Conservation (phyloP, 306 rosid species). For the Citrullus mucosospermus region DNA sequence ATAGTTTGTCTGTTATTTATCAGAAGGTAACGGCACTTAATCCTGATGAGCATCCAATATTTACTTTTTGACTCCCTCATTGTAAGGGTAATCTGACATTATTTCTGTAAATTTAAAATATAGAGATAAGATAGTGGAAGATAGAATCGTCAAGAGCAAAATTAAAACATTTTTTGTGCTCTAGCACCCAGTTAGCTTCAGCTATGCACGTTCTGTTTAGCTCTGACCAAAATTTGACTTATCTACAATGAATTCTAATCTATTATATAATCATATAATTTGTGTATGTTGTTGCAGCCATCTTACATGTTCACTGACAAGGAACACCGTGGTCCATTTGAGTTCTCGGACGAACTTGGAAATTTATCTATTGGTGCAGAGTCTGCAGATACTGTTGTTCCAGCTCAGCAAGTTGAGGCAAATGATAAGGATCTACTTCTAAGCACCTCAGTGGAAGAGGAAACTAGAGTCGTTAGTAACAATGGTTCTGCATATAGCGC, state of each 20-base stretch:
- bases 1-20: slow-evolving; percentile 90
- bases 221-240: not conserved
- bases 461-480: slow-evolving; percentile 43
- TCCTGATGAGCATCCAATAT: slow-evolving; percentile 2
- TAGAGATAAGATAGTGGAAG: not conserved
- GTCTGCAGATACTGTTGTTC: slow-evolving; percentile 61
- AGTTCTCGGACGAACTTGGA: slow-evolving; percentile 87
- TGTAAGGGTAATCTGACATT: not conserved
- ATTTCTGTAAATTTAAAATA: not conserved
- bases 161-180: not conserved
- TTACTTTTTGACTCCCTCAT: not conserved
- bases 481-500: slow-evolving; percentile 74
- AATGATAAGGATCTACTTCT: slow-evolving; percentile 95
- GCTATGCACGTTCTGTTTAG: not conserved
- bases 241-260: not conserved
- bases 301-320: slow-evolving; percentile 95
- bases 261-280: not conserved
- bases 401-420: slow-evolving; percentile 77
- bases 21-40: slow-evolving; percentile 48
- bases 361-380: slow-evolving; percentile 60
- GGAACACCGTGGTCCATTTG: slow-evolving; percentile 89
- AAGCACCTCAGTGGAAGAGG: slow-evolving; percentile 74
- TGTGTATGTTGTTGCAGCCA: slow-evolving; percentile 54
- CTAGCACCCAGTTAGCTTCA: not conserved
- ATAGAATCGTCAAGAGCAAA: not conserved